Evolutionary conservation across 768 basidiomycete genomes (phyloP).

Genomic region (Naganishia vishniacii): DNA sequence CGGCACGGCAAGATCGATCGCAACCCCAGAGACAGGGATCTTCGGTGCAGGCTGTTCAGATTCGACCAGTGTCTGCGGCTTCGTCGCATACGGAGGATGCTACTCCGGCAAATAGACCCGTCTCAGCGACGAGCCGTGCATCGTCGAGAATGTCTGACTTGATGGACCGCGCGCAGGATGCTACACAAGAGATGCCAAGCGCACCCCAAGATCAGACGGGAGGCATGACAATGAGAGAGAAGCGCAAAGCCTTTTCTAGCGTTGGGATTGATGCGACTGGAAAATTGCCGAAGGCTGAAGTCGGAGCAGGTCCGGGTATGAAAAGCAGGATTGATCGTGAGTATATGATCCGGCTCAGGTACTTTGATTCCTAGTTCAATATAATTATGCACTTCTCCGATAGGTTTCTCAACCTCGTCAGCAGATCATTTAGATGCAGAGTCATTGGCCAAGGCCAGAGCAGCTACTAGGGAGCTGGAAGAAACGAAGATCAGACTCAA

Average conservation of each 20-base stretch:
- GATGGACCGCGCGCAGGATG: not conserved
- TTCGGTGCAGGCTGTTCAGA: not conserved
- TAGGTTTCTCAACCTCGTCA: too few relatives aligned
- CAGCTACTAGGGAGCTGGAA: slow-evolving; percentile 50
- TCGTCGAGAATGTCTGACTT: slow-evolving; percentile 1
- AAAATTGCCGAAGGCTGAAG: too few relatives aligned
- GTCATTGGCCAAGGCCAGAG: not conserved
- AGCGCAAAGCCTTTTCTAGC: too few relatives aligned
- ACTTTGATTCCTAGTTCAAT: too few relatives aligned
- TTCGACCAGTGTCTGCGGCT: not conserved
- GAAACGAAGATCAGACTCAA: slow-evolving; percentile 77
- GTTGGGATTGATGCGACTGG: too few relatives aligned
- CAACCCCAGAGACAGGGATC: slow-evolving; percentile 10
- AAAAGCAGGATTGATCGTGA: too few relatives aligned
- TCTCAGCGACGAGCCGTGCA: not conserved
- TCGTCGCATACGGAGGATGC: not conserved
- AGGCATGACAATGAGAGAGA: not conserved
- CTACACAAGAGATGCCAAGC: not conserved
- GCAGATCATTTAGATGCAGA: not conserved
- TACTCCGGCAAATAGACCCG: not conserved
- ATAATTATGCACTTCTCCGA: too few relatives aligned
- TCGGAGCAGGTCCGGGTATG: too few relatives aligned
- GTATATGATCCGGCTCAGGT: too few relatives aligned
- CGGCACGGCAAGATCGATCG: not conserved
- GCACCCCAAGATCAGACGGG: too few relatives aligned